phyloP scores from a whole-genome alignment of 2,329 filamentous ascomycete species.

The Elsinoe batatas region DNA sequence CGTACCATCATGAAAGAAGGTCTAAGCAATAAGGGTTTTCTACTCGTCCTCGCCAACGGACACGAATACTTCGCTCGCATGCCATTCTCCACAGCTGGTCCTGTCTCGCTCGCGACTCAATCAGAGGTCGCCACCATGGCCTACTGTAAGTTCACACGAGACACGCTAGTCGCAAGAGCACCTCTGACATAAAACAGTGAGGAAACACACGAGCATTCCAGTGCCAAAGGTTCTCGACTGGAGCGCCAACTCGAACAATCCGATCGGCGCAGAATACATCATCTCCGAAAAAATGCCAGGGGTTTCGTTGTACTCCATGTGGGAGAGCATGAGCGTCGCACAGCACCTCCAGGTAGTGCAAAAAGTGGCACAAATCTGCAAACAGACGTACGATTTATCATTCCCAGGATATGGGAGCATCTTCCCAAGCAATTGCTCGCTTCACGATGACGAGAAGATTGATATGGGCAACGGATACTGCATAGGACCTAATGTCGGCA shows the following conservation, averaged over 20 bases:
- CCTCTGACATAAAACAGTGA: constrained; percentile 22
- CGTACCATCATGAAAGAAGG: constrained; percentile 36
- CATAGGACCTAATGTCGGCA: constrained; percentile 12
- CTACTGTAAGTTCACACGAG: constrained; percentile 12
- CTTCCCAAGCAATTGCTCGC: background rate
- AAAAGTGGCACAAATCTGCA: constrained; percentile 5
- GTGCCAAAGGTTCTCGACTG: constrained; percentile 36
- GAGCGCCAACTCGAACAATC: constrained; percentile 27
- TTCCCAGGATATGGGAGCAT: constrained; percentile 12
- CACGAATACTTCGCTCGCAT: constrained; percentile 32
- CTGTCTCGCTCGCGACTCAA: constrained; percentile 28
- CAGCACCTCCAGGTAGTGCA: constrained; percentile 4
- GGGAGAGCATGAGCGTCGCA: constrained; percentile 12
- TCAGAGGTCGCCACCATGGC: constrained; percentile 39
- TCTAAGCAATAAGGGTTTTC: constrained; percentile 36
- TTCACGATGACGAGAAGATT: background rate
- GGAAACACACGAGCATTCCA: constrained; percentile 31
- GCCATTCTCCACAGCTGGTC: constrained; percentile 33
- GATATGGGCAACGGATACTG: constrained; percentile 4
- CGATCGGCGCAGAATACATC: constrained; percentile 31
- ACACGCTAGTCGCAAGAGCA: background rate
- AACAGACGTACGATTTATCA: constrained; percentile 9
- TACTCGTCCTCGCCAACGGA: constrained; percentile 33
- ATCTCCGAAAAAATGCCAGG: constrained; percentile 31
- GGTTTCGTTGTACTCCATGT: constrained; percentile 25